phyloP scores from a whole-genome alignment of 805 yeast genomes.

The Candida silvicultrix region DNA sequence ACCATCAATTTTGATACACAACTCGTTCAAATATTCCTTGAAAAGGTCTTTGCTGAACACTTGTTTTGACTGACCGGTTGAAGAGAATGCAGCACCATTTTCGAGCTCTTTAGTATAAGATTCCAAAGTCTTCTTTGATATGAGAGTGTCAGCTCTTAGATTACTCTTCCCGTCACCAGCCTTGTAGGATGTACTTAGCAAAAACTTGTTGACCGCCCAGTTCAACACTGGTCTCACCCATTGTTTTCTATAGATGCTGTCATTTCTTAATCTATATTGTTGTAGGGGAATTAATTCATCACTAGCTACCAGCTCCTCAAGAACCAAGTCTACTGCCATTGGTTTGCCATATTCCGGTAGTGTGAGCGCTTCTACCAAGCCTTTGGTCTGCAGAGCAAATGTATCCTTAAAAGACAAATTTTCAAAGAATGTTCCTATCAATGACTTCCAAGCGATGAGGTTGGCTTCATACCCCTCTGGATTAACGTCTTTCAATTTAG shows the following conservation, averaged over 20 bases:
- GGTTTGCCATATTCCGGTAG: slow-evolving; percentile 28
- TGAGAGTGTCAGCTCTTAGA: slow-evolving; percentile 14
- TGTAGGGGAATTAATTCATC: slow-evolving; percentile 23
- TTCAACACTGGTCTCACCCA: slow-evolving; percentile 19
- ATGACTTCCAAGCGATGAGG: slow-evolving; percentile 30
- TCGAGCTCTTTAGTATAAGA: slow-evolving; percentile 6
- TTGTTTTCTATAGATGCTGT: slow-evolving; percentile 14
- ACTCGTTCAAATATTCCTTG: slow-evolving; percentile 1
- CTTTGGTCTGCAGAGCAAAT: slow-evolving; percentile 21
- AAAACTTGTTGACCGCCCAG: slow-evolving; percentile 18
- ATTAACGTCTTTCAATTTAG: slow-evolving; percentile 28
- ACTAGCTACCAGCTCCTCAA: slow-evolving; percentile 25
- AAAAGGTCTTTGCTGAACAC: slow-evolving; percentile 12
- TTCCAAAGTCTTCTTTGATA: slow-evolving; percentile 14
- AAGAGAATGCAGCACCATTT: background rate
- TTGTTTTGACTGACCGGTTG: slow-evolving; percentile 2
- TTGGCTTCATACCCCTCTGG: slow-evolving; percentile 37
- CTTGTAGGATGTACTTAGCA: slow-evolving; percentile 19
- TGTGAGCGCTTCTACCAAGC: slow-evolving; percentile 21
- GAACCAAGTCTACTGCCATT: slow-evolving; percentile 27
- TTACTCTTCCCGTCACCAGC: slow-evolving; percentile 9
- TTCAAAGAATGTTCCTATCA: slow-evolving; percentile 16
- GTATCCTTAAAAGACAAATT: slow-evolving; percentile 5
- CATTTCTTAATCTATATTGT: slow-evolving; percentile 13
- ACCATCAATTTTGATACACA: slow-evolving; percentile 5